phyloP scores from a whole-genome alignment of 108 stramenopile species.

The Nitzschia sp. region DNA sequence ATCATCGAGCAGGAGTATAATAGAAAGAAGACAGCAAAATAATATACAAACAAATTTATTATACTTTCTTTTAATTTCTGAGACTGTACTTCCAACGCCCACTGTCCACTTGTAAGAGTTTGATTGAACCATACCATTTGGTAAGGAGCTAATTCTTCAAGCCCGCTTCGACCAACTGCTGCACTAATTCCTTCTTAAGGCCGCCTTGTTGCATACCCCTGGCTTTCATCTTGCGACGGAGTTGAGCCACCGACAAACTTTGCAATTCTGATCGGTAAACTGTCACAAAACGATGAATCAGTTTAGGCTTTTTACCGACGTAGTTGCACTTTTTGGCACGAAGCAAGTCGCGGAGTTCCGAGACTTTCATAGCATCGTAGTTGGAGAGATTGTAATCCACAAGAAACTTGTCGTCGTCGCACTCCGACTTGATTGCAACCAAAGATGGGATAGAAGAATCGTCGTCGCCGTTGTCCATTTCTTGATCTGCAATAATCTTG shows the following conservation, averaged over 20 bases:
- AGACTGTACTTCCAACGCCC: too few relatives aligned
- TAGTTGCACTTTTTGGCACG: constrained; percentile 9
- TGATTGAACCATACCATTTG: too few relatives aligned
- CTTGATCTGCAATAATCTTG: not conserved
- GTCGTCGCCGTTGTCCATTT: not conserved
- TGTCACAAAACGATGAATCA: constrained; percentile 3
- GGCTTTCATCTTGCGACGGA: constrained; percentile 14
- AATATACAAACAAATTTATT: too few relatives aligned
- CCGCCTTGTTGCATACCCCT: constrained; percentile 8
- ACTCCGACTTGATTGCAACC: not conserved
- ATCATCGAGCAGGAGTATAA: too few relatives aligned
- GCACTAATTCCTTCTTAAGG: constrained; percentile 3
- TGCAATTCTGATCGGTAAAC: constrained; percentile 12
- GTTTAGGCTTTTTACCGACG: not conserved
- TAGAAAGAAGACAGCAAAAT: too few relatives aligned
- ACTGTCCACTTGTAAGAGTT: too few relatives aligned
- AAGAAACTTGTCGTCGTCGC: not conserved
- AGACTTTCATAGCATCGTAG: not conserved
- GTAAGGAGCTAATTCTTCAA: too few relatives aligned
- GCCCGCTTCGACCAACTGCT: constrained; percentile 7
- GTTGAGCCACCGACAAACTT: constrained; percentile 14
- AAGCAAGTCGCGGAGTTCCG: constrained; percentile 7
- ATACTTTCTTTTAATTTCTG: too few relatives aligned
- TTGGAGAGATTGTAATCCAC: constrained; percentile 3
- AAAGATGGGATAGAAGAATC: not conserved